Percentiles rank a stretch among this genome's conserved stretches.
These are phyloP conservation scores for Colletotrichum sp. DNA, from an alignment of 2,329 filamentous ascomycete species.

Conservation along the genomic window DNA sequence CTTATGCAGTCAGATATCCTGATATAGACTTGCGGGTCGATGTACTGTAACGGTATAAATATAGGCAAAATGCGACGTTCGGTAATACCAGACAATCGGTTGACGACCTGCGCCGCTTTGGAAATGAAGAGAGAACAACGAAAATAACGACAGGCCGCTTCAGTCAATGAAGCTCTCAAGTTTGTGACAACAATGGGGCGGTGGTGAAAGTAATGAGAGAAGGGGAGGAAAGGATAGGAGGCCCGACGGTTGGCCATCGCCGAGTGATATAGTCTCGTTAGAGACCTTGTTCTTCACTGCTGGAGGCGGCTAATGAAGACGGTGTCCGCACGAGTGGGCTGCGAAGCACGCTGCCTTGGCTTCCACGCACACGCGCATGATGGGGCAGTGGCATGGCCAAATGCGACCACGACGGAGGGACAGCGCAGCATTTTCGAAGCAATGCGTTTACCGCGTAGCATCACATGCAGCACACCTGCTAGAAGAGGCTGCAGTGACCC, in stretches of 20 bases:
- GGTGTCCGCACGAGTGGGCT: slow-evolving; percentile 10
- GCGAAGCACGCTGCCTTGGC: slow-evolving; percentile 1
- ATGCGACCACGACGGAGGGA: background rate
- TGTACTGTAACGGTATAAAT: slow-evolving; percentile 7
- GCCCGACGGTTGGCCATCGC: slow-evolving; percentile 5
- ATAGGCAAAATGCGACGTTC: slow-evolving; percentile 15
- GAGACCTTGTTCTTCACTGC: background rate
- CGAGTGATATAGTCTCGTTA: slow-evolving; percentile 18
- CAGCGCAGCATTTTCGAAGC: background rate
- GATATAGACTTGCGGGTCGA: slow-evolving; percentile 16
- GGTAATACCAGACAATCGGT: slow-evolving; percentile 17
- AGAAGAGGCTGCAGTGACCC: slow-evolving; percentile 3
- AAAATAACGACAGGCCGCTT: slow-evolving; percentile 46
- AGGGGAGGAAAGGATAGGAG: background rate
- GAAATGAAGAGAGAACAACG: slow-evolving; percentile 18
- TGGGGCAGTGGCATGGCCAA: background rate
- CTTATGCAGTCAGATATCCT: slow-evolving; percentile 33
- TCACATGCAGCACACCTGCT: slow-evolving; percentile 10
- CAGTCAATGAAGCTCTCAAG: slow-evolving; percentile 48
- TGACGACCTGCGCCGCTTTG: slow-evolving; percentile 41
- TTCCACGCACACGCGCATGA: background rate
- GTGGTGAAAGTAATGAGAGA: slow-evolving; percentile 26
- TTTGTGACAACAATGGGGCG: slow-evolving; percentile 8
- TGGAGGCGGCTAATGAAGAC: slow-evolving; percentile 11
- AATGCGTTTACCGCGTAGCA: background rate